phyloP scores from a whole-genome alignment of 371 early-diverging fungal species.

The Mortierella sp. region DNA sequence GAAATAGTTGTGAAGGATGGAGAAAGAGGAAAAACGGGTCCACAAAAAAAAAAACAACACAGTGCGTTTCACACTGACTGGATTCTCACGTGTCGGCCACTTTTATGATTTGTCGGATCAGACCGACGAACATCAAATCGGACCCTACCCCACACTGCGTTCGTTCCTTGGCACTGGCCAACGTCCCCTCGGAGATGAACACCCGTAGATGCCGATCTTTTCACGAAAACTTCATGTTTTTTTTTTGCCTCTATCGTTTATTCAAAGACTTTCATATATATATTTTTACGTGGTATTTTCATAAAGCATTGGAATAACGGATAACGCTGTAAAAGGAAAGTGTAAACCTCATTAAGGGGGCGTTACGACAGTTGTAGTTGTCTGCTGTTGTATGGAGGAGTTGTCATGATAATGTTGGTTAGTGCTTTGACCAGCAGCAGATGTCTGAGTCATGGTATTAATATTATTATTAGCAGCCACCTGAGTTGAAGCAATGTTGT shows the following conservation, averaged over 20 bases:
- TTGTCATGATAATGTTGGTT: slow-evolving; percentile 7
- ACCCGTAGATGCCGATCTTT: too few relatives aligned
- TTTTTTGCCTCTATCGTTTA: neutral
- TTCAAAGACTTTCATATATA: neutral
- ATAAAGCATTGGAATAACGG: neutral
- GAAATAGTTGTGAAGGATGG: neutral
- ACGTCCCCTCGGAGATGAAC: too few relatives aligned
- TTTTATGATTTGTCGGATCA: too few relatives aligned
- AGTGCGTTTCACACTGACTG: slow-evolving; percentile 22
- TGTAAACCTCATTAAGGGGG: neutral
- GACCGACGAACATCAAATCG: neutral
- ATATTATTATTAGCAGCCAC: neutral
- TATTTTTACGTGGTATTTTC: neutral
- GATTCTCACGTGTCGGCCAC: slow-evolving; percentile 11
- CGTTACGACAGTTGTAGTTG: slow-evolving; percentile 29
- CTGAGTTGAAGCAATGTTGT: slow-evolving; percentile 24
- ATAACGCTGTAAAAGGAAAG: neutral
- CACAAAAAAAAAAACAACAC: neutral
- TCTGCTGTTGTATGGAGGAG: slow-evolving; percentile 17
- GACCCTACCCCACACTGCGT: neutral
- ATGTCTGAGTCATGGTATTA: neutral
- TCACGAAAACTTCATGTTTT: too few relatives aligned
- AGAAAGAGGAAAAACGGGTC: slow-evolving; percentile 3
- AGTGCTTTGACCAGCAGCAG: slow-evolving; percentile 3
- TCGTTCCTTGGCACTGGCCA: neutral